Percentiles rank a stretch among this genome's conserved stretches.
phyloP scores from a whole-genome alignment of 345 rosid genomes.

The Boechera stricta region DNA sequence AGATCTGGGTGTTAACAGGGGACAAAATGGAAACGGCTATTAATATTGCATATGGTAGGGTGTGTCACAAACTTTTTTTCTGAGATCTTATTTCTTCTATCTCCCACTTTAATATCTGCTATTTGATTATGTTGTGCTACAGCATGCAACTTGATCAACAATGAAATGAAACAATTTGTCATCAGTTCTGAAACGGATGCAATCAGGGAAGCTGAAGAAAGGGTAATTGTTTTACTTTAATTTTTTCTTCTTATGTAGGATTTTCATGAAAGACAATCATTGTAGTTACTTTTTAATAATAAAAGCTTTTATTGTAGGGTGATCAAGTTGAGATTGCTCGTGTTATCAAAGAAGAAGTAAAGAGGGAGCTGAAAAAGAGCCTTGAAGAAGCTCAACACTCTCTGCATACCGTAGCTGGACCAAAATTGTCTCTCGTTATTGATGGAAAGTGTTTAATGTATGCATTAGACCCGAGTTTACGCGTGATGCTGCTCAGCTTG shows the following conservation, averaged over 20 bases:
- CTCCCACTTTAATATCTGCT: slow-evolving; percentile 27
- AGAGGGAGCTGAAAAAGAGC: slow-evolving; percentile 70
- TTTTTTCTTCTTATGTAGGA: slow-evolving; percentile 14
- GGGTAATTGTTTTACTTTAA: slow-evolving; percentile 56
- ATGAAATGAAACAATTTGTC: slow-evolving; percentile 93
- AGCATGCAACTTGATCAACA: slow-evolving; percentile 98
- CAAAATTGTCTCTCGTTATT: slow-evolving; percentile 84
- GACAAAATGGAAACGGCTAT: slow-evolving; percentile 99
- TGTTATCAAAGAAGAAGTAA: slow-evolving; percentile 87
- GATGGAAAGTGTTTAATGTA: slow-evolving; percentile 99
- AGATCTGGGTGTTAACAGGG: slow-evolving; percentile 98
- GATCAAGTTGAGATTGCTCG: slow-evolving; percentile 93
- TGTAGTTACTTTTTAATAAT: slow-evolving; percentile 4
- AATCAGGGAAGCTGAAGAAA: slow-evolving; percentile 86
- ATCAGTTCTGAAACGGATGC: slow-evolving; percentile 93
- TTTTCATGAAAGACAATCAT: slow-evolving; percentile 17
- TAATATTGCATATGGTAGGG: slow-evolving; percentile 95
- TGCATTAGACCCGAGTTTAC: slow-evolving; percentile 89
- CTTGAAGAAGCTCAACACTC: slow-evolving; percentile 82
- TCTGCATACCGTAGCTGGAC: slow-evolving; percentile 63
- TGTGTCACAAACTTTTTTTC: slow-evolving; percentile 1
- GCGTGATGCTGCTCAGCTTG: slow-evolving; percentile 82
- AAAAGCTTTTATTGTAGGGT: slow-evolving; percentile 57
- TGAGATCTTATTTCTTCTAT: slow-evolving; percentile 27
- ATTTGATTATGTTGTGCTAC: slow-evolving; percentile 47